A percentile compares a stretch with the other conserved stretches of the same genome.
Conservation (phyloP, 768 basidiomycete genomes). For the Sarcodon sp. region DNA sequence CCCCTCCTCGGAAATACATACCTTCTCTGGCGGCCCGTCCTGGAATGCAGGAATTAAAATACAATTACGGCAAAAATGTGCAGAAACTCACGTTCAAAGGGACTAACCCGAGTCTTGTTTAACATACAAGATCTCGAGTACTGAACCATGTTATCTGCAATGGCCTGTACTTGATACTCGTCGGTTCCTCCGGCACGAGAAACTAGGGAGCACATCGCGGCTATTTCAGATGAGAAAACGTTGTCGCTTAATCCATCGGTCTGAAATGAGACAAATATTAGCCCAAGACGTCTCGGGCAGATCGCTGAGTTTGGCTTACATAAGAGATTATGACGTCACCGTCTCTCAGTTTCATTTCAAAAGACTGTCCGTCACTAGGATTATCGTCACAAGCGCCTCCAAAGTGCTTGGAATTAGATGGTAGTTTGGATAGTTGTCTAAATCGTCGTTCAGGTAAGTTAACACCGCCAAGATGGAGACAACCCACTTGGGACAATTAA, state of each 20-base stretch:
- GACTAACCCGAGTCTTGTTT: conserved; percentile 49
- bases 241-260: conserved; percentile 46
- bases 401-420: conserved; percentile 10
- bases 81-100: conserved; percentile 52
- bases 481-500: conserved; percentile 34
- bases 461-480: conserved; percentile 3
- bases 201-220: conserved; percentile 55
- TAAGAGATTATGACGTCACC: conserved; percentile 40
- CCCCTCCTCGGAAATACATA: conserved; percentile 58
- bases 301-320: conserved; percentile 16
- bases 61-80: neutral
- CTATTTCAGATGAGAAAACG: conserved; percentile 56
- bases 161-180: conserved; percentile 47
- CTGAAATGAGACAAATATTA: conserved; percentile 15
- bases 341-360: conserved; percentile 34
- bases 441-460: neutral
- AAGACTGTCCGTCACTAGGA: conserved; percentile 28
- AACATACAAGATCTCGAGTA: conserved; percentile 63
- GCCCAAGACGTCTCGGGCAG: neutral
- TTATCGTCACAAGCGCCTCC: conserved; percentile 19
- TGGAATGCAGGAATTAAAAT: conserved; percentile 13
- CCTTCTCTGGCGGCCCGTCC: conserved; percentile 55
- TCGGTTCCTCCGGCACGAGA: conserved; percentile 34
- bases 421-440: conserved; percentile 25
- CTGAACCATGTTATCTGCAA: conserved; percentile 63